These are phyloP conservation scores for Sugiyamaella floridensis DNA, from an alignment of 805 yeast species.

Conservation along the genomic window DNA sequence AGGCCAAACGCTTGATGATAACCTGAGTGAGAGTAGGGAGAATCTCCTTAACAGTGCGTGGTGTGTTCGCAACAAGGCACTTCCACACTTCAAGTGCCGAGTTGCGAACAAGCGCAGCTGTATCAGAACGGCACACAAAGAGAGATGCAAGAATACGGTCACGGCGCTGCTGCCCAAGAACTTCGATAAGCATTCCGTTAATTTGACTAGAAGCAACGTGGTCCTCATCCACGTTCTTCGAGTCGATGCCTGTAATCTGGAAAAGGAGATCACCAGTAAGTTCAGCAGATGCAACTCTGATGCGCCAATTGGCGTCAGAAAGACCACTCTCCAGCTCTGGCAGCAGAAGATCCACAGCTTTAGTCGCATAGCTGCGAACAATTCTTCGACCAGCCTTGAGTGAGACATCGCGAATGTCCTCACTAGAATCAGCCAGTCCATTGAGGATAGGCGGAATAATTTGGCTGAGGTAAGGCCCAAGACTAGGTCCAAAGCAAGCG, in stretches of 20 bases:
- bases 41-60: conserved; percentile 87
- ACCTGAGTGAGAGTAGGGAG: conserved; percentile 74
- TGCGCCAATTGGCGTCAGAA: conserved; percentile 73
- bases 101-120: conserved; percentile 76
- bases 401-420: conserved; percentile 80
- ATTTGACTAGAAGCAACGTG: conserved; percentile 40
- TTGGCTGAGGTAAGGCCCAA: conserved; percentile 77
- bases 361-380: conserved; percentile 83
- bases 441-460: conserved; percentile 87
- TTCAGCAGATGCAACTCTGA: conserved; percentile 88
- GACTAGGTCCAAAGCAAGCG: conserved; percentile 86
- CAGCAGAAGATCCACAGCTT: conserved; percentile 84
- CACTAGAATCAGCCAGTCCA: conserved; percentile 87
- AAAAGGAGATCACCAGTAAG: conserved; percentile 90
- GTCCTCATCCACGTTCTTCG: conserved; percentile 39
- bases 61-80: conserved; percentile 91
- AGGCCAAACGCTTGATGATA: conserved; percentile 76
- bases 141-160: conserved; percentile 79
- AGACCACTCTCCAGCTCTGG: conserved; percentile 93
- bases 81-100: conserved; percentile 95
- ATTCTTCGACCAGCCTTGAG: conserved; percentile 87
- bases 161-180: conserved; percentile 82
- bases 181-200: conserved; percentile 59
- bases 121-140: conserved; percentile 91
- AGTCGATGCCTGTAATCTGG: conserved; percentile 81